Base-by-base conservation (phyloP, 768 basidiomycete species). In the Lactarius evosmus region DNA sequence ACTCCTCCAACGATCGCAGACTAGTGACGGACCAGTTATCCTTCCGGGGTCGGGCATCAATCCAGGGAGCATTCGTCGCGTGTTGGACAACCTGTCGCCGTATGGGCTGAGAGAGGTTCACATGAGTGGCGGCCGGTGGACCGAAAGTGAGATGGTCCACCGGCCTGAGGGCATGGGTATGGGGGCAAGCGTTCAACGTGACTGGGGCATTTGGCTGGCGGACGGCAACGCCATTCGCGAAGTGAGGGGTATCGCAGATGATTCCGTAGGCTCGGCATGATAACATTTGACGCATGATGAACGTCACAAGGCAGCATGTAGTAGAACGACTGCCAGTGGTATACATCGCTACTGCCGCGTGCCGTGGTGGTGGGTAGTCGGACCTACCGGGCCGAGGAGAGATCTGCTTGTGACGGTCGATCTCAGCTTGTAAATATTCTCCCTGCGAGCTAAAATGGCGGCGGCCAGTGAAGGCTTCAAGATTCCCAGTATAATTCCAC, bases 21-120 rank as follows among this genome's bases (percentile, higher is more conserved):
- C 12, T 2, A 52, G 29, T 7, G 56, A 30, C 46, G 32, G 67
- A 22, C 50, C 66, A 7, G 60, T 32, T 9, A 81, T 94, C 55
- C 81, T 93, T 66, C 87, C 89, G 3, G 91, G 91, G 4, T 88
- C 89, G 12, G 91, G 91, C 1, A 84, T 93, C 60, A 90, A 87
- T 67, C 71, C 78, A 7, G 69, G 76, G 9, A 90, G 83, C 1
- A 75, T 86, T n/a, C 71, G 75, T 1, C 57, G 67, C 12, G 52
- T 93, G 36, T 75, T 90, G 56, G 69, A 78, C 25, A 67, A 74
- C 22, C 76, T 92, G 40, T 68, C 84, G 27, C 82, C 85, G 0
- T 74, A 79, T 29, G 87, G 87, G 7, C 72, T 91, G 27, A 75
- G 74, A 27, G 90, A 93, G 72, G 77, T 93, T 1, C 91, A 93